phyloP scores from a whole-genome alignment of 441 rosid genomes.

The Populus tomentosa region DNA sequence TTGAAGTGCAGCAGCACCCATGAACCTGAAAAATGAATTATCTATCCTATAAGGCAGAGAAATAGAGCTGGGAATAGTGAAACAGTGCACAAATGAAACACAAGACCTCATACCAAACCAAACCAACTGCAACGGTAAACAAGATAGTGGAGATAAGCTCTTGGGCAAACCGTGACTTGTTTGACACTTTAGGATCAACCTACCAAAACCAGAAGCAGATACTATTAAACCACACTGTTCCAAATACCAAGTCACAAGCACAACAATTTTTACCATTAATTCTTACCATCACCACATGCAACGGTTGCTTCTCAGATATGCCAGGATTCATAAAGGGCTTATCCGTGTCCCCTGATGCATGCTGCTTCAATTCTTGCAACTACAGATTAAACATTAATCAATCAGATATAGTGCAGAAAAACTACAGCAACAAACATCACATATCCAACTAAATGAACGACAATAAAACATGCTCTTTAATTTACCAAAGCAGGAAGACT shows the following conservation, averaged over 20 bases:
- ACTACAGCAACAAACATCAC: neutral
- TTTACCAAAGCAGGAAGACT: constrained; percentile 84
- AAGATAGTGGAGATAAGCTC: constrained; percentile 86
- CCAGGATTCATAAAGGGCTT: constrained; percentile 80
- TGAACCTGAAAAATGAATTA: constrained; percentile 47
- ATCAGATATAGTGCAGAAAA: neutral
- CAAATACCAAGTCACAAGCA: neutral
- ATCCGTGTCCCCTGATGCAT: constrained; percentile 64
- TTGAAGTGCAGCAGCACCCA: constrained; percentile 95
- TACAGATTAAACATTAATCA: constrained; percentile 29
- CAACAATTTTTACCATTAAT: neutral
- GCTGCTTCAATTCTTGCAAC: constrained; percentile 92
- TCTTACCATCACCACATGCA: constrained; percentile 91
- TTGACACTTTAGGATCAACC: constrained; percentile 85
- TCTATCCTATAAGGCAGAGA: neutral
- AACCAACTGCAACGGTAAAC: constrained; percentile 78
- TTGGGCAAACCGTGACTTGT: constrained; percentile 75
- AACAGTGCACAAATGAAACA: neutral
- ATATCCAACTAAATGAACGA: neutral
- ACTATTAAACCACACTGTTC: neutral
- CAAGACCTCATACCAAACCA: constrained; percentile 60
- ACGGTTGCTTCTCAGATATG: constrained; percentile 84
- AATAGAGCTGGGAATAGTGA: neutral
- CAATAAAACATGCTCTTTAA: neutral
- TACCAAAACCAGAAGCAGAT: constrained; percentile 14